Conservation (phyloP, 306 rosid species). For the Cucurbita ficifolia region DNA sequence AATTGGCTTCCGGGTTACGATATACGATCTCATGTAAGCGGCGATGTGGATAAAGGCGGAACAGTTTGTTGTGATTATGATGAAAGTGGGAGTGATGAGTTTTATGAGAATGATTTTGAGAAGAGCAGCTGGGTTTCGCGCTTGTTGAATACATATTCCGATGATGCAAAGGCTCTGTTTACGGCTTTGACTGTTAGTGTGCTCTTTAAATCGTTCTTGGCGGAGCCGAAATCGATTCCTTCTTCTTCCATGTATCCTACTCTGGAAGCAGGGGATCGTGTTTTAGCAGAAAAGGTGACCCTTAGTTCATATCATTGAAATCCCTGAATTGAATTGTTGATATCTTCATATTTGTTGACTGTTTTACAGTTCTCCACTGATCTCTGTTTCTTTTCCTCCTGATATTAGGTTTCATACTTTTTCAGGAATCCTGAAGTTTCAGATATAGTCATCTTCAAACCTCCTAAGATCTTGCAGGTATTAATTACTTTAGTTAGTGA, state of each 20-base stretch:
- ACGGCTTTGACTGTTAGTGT: slow-evolving; percentile 76
- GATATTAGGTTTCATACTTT: slow-evolving; percentile 53
- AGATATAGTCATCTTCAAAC: slow-evolving; percentile 80
- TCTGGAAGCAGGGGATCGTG: slow-evolving; percentile 77
- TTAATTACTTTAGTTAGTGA: neutral
- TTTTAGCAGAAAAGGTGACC: slow-evolving; percentile 79
- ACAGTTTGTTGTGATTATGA: slow-evolving; percentile 12
- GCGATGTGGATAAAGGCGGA: slow-evolving; percentile 56
- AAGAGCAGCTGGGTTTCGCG: slow-evolving; percentile 56
- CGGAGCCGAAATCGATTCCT: slow-evolving; percentile 87
- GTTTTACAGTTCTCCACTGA: neutral
- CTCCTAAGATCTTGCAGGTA: slow-evolving; percentile 75
- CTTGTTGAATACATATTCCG: slow-evolving; percentile 41
- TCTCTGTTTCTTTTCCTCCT: slow-evolving; percentile 11
- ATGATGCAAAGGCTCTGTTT: slow-evolving; percentile 70
- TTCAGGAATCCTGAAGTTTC: slow-evolving; percentile 87
- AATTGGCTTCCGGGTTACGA: slow-evolving; percentile 70
- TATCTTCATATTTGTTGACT: neutral
- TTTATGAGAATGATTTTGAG: slow-evolving; percentile 15
- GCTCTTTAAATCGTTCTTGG: slow-evolving; percentile 62
- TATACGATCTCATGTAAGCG: slow-evolving; percentile 17
- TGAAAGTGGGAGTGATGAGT: neutral
- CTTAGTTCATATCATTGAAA: neutral
- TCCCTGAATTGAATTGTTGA: neutral
- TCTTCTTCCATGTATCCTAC: slow-evolving; percentile 95